A percentile compares a stretch with the other conserved stretches of the same genome.
Evolutionary conservation across 371 early-diverging fungal species (phyloP).

Genomic region (Dichotomocladium elegans): DNA sequence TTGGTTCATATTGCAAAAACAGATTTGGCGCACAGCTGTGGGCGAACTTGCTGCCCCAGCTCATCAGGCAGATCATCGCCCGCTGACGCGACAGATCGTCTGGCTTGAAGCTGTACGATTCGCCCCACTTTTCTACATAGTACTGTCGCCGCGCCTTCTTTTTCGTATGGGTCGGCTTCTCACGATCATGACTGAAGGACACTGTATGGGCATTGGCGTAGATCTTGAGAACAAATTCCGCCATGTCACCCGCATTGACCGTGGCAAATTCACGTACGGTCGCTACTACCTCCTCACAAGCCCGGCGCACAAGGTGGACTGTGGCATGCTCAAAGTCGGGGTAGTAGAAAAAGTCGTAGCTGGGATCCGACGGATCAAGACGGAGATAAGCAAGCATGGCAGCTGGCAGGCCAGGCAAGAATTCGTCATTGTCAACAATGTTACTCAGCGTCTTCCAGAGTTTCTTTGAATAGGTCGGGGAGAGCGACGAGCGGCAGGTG

Average conservation of each 20-base stretch:
- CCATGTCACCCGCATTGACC: conserved; percentile 20
- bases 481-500: conserved; percentile 35
- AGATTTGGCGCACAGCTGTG: conserved; percentile 48
- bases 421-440: conserved; percentile 18
- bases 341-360: conserved; percentile 41
- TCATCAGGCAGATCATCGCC: conserved; percentile 32
- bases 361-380: conserved; percentile 18
- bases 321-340: conserved; percentile 34
- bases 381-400: conserved; percentile 40
- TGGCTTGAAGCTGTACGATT: neutral
- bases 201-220: conserved; percentile 49
- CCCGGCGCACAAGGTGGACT: conserved; percentile 15
- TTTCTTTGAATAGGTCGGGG: conserved; percentile 33
- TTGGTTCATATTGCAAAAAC: conserved; percentile 39
- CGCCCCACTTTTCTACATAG: conserved; percentile 19
- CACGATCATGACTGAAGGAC: conserved; percentile 20
- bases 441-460: conserved; percentile 25
- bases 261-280: conserved; percentile 20
- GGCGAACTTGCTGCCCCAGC: conserved; percentile 48
- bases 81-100: conserved; percentile 1
- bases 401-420: conserved; percentile 46
- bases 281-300: conserved; percentile 6
- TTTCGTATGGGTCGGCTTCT: conserved; percentile 20
- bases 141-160: conserved; percentile 20
- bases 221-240: conserved; percentile 41